Base-by-base conservation (phyloP, 345 rosid genomes). In the Ceriops decandra region DNA sequence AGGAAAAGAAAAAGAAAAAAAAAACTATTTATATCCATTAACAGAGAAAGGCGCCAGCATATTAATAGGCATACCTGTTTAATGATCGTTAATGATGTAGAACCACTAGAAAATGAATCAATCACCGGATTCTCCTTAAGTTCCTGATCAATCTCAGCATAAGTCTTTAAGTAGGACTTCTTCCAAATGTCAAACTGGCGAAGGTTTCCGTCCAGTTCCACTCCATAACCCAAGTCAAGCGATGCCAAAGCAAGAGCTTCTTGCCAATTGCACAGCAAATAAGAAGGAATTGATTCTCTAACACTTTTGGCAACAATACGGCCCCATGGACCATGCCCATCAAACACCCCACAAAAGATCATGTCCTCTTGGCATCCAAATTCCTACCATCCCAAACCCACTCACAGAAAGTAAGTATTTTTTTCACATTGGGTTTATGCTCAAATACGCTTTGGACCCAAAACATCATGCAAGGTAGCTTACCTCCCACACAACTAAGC, bases 261-360 rank as follows among this genome's bases (percentile, higher is more conserved):
- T 69, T 89, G 97, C 98, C 98, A 89, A 60, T 80, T 82, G 78
- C 96, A 90, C 4, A 90, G 85, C 80, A 93, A 72, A 59, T 89
- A 76, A 76, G 81, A 63, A 7, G 93, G 91, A 63, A 89, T 76
- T 17, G 83, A 74, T 51, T 76, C 78, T 72, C 85, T 78, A 1
- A 87, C 88, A 66, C 73, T 85, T 77, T 85, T 90, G 64, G 98
- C 75, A 52, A 93, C 76, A 28, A 82, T 56, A 80, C 87, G 97
- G 30, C 97, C 98, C 98, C 98, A 93, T 52, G 93, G 87, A 35
- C 98, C 98, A 71, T 93, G 98, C 33, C 98, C 98, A 79, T 93
- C 98, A 76, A 88, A 90, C 27, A 93, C 76, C 72, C 98, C 97
- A 79, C 93, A 89, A 49, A 89, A 86, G 27, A 83, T 79, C 86